Evolutionary conservation across 192 early-diverging fungal species (phyloP).

Genomic region (Jimgerdemannia flammicorona): DNA sequence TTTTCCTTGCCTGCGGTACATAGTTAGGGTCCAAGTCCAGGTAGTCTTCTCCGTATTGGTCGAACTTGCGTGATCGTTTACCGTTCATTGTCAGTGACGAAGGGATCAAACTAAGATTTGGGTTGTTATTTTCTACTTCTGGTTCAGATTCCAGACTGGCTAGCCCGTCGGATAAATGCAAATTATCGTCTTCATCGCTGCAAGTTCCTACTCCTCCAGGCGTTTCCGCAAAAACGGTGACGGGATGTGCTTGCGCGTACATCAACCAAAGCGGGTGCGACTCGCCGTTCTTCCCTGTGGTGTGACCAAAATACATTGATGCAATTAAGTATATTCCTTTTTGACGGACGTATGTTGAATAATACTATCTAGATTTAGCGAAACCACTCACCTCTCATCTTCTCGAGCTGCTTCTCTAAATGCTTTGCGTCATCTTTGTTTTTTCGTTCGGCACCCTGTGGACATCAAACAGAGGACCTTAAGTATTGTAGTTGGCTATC

Average conservation of each 20-base stretch:
- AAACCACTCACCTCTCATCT: conserved; percentile 30
- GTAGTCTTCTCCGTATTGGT: conserved; percentile 22
- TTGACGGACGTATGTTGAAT: conserved; percentile 29
- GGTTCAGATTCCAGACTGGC: not conserved
- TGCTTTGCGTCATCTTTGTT: conserved; percentile 76
- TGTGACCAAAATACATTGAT: not conserved
- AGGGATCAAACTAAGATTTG: not conserved
- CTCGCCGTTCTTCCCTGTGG: conserved; percentile 39
- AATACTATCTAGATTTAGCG: too few species aligned
- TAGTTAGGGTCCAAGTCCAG: conserved; percentile 64
- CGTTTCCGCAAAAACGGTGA: conserved; percentile 25
- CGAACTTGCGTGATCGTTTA: not conserved
- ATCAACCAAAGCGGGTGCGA: conserved; percentile 42
- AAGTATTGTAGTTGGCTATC: not conserved
- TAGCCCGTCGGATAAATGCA: not conserved
- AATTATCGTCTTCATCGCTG: not conserved
- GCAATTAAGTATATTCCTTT: conserved; percentile 33
- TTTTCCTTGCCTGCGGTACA: conserved; percentile 42
- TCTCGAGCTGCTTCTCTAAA: conserved; percentile 63
- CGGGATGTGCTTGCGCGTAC: conserved; percentile 20
- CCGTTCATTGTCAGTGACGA: not conserved
- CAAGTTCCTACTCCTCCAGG: not conserved
- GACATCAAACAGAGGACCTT: conserved; percentile 7
- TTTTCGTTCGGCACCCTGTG: conserved; percentile 64
- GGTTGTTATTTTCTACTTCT: not conserved